Evolutionary conservation across 148 eudicot species (phyloP), one percentile per base, ranked within the genome.

Genomic region (Arbutus unedo): DNA sequence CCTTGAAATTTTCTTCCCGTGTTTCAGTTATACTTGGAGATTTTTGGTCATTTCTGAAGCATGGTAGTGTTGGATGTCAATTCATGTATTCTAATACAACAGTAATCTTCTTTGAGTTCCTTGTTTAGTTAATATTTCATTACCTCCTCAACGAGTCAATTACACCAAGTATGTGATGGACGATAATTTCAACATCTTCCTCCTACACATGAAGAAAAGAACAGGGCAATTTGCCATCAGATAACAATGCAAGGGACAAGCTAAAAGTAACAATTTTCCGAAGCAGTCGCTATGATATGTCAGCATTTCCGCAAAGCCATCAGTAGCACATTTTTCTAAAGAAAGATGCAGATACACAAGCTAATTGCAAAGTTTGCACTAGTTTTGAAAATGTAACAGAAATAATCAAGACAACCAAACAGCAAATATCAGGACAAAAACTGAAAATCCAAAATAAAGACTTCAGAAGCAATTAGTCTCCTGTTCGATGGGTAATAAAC

Each of bases 161-260:
- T 56, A 90, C 89, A 59, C 99, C 99, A 57, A 84, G 85, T 79
- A 94, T 88, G 86, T 96, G 99, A 88, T 94, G 92, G 87, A 91
- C 83, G 25, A 96, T 89, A 76, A 94, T 86, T 19, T 91, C 97
- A 64, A 94, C 95, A 80, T 94, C 95, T 87, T 94, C 98, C 87
- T 91, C 98, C 99, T 93, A 82, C 91, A 93, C 44, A 47, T 14
- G 57, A 60, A 81, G 16, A 16, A 67, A 68, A 59, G 38, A 55
- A 38, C 41, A 11, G 77, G 6, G 47, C 21, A 71, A 41, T 49
- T 25, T 10, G 38, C 76, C 43, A 41, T 54, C 2, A 54, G 45
- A 49, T 43, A 54, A 11, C 55, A 23, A 21, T 57, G 13, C 7
- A 71, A 53, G 23, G 74, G 25, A 55, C 0, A 16, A 54, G 31